Evolutionary conservation across 208 protist genomes (phyloP).

Genomic region (Trypanosoma grayi): DNA sequence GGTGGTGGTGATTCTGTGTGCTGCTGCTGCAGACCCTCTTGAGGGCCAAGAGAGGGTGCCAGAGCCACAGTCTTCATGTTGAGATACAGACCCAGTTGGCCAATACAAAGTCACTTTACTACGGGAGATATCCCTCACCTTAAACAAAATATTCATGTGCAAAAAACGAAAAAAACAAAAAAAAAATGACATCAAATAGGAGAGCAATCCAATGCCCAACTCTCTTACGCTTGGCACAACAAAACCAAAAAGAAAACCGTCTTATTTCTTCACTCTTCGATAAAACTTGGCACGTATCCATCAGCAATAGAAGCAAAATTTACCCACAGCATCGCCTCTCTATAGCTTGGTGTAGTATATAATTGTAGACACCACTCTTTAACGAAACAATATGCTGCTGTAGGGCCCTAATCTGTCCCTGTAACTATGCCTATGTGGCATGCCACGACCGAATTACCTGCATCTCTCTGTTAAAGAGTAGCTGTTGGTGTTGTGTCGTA

Average conservation of each 20-base stretch:
- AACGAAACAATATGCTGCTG: slow-evolving; percentile 12
- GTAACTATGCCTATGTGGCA: not conserved
- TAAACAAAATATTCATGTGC: too few species aligned
- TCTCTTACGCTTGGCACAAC: not conserved
- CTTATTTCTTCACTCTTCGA: too few species aligned
- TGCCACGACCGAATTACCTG: not conserved
- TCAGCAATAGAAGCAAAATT: not conserved
- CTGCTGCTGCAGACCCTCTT: not conserved
- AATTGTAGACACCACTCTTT: too few species aligned
- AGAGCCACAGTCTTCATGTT: not conserved
- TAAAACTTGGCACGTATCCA: too few species aligned
- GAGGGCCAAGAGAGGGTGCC: not conserved
- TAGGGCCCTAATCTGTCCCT: slow-evolving; percentile 8
- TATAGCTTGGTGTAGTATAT: too few species aligned
- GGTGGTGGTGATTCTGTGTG: too few species aligned
- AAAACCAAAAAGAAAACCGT: too few species aligned
- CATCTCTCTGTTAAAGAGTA: not conserved
- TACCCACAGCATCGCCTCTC: too few species aligned
- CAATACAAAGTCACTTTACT: too few species aligned
- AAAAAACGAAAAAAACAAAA: slow-evolving; percentile 5
- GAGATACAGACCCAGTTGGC: not conserved
- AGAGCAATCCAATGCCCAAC: not conserved
- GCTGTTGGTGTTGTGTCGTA: not conserved
- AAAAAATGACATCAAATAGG: slow-evolving; percentile 8
- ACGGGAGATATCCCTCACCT: too few species aligned